phyloP scores from a whole-genome alignment of 257 asterid genomes.

The Ballota nigra region DNA sequence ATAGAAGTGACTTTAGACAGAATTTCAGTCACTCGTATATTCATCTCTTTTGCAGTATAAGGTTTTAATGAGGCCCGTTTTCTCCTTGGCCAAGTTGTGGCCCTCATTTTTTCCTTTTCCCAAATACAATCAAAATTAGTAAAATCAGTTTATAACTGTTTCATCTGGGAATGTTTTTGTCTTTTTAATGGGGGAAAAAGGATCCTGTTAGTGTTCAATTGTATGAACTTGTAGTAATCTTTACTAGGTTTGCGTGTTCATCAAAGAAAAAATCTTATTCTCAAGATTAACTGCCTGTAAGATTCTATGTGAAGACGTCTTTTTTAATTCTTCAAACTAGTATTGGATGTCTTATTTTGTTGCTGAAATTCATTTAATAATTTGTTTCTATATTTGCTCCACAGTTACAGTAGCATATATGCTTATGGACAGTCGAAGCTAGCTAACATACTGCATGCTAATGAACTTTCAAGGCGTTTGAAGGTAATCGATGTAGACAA shows the following conservation, averaged over 20 bases:
- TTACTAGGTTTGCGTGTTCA: too few relatives aligned
- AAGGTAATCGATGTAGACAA: conserved; percentile 44
- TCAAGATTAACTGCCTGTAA: not conserved
- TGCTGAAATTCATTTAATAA: not conserved
- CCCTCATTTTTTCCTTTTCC: not conserved
- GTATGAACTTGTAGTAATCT: not conserved
- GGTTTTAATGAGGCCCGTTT: not conserved
- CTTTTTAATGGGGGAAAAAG: too few relatives aligned
- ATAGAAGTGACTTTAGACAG: too few relatives aligned
- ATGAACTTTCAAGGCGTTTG: conserved; percentile 60
- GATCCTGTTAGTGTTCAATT: not conserved
- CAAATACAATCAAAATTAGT: not conserved
- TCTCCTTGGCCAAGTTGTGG: not conserved
- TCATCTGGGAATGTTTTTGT: not conserved
- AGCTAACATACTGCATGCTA: conserved; percentile 70
- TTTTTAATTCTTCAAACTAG: not conserved
- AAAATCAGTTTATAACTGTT: not conserved
- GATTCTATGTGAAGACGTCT: not conserved
- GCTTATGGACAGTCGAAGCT: conserved; percentile 88
- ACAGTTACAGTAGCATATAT: conserved; percentile 44
- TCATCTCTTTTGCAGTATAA: not conserved
- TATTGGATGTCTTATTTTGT: not conserved
- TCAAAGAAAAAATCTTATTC: not conserved
- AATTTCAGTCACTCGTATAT: too few relatives aligned
- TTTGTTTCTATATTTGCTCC: conserved; percentile 13